Conservation (phyloP, 331 rosid species). For the Malus hybrid region DNA sequence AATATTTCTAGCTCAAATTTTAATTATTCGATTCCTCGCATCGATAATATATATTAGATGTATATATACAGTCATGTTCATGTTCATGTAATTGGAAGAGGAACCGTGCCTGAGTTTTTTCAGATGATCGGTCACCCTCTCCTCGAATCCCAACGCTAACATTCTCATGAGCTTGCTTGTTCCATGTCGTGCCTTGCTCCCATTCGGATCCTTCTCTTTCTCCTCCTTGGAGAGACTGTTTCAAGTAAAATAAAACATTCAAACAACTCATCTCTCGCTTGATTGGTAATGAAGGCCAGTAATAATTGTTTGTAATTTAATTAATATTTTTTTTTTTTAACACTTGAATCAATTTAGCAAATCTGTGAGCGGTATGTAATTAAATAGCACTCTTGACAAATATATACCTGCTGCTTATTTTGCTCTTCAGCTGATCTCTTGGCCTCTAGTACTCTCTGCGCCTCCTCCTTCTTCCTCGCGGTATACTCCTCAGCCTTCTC, state of each 20-base stretch:
- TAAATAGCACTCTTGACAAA: background rate
- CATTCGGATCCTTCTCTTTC: background rate
- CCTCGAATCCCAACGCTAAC: background rate
- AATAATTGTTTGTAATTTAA: no score
- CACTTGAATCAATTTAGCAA: background rate
- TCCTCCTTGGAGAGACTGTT: background rate
- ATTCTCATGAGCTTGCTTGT: background rate
- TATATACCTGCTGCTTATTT: conserved; percentile 17
- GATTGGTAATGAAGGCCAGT: background rate
- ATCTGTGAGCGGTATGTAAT: background rate
- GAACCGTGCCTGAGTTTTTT: background rate
- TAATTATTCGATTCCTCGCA: background rate
- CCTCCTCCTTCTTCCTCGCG: conserved; percentile 67
- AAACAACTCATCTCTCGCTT: background rate
- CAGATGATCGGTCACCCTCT: background rate
- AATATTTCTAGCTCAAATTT: background rate
- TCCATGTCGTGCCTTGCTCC: background rate
- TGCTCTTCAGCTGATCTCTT: conserved; percentile 18
- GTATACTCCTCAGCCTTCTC: conserved; percentile 63
- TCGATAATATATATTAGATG: background rate
- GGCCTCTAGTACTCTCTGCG: conserved; percentile 27
- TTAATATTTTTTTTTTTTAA: background rate
- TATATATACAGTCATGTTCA: no score
- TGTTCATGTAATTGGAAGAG: background rate
- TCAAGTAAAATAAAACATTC: background rate